Base-by-base conservation (phyloP, 352 stramenopile species). In the Elongisporangium prolatum region DNA sequence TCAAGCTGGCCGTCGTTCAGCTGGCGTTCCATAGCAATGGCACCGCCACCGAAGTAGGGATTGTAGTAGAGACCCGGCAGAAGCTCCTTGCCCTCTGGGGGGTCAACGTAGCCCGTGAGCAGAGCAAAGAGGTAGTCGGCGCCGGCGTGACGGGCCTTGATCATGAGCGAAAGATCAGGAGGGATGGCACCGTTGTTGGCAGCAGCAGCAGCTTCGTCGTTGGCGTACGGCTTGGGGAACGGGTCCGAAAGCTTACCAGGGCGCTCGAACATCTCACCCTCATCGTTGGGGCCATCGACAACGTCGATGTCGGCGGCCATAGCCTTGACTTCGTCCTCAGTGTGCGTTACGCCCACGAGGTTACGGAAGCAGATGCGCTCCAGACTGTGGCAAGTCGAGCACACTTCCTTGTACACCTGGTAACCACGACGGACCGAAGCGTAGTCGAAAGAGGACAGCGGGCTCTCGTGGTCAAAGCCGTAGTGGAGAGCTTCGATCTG, bases 361-460 rank as follows among this genome's bases (percentile, higher is more conserved):
- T 99, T 98, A 67, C 97, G 95, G 79, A 98, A 99, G 75, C 93
- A 93, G 66, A 99, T 97, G 53, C 95, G 91, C 59, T 99, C 86
- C 48, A 99, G 68, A 49, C 78, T 97, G 79, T 99, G 97, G 77
- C 97, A 99, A 50, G 95, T 97, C 38, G 97, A 86, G 79, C 97
- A 99, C 49, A 99, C 96, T 73, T 99, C 89, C 68, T 97, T 97
- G 83, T 99, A 99, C 48, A 99, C 97, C 76, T 99, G 97, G 86
- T 98, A 99, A 14, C 97, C 97, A 66, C 97, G 94, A 72, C 97
- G 96, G 63, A 99, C 94, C 34, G 82, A 95, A 44, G 88, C 86
- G 65, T 96, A 91, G 76, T 97, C 90, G 62, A 96, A 97, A 53
- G 88, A 95, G 47, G 83, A 84, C 38, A 97, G 65, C 52, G 85